A percentile compares a stretch with the other conserved stretches of the same genome.
Conservation (phyloP, 2,329 filamentous ascomycete genomes). For the Monosporascus sp. region DNA sequence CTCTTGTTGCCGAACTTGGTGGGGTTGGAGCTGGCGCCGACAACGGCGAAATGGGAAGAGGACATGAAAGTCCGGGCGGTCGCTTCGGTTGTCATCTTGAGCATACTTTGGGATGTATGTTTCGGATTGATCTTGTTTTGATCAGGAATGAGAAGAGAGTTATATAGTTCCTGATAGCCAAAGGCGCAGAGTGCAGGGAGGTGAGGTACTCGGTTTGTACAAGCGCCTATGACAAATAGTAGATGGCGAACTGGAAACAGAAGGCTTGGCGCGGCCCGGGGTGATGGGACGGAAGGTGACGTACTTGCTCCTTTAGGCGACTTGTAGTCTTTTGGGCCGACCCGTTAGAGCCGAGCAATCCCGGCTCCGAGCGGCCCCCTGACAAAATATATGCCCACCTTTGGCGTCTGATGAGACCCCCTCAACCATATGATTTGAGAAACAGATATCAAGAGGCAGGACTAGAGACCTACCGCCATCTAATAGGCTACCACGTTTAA, state of each 20-base stretch:
- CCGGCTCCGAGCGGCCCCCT: not conserved
- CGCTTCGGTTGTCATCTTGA: conserved; percentile 60
- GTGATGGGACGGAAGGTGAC: conserved; percentile 1
- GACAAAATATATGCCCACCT: not conserved
- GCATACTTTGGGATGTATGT: not conserved
- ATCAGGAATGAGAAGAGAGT: no score
- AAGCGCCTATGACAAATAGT: conserved; percentile 9
- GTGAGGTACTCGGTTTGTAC: rapidly evolving
- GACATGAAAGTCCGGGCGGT: conserved; percentile 76
- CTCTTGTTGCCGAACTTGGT: conserved; percentile 86
- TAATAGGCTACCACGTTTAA: no score
- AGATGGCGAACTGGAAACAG: conserved; percentile 2
- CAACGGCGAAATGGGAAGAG: conserved; percentile 76
- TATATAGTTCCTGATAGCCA: no score
- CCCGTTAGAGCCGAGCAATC: not conserved
- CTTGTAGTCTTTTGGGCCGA: not conserved
- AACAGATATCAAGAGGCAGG: not conserved
- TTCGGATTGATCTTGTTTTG: no score
- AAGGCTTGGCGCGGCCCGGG: not conserved
- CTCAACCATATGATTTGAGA: not conserved
- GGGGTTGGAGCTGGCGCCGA: conserved; percentile 80
- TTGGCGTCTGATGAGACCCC: no score
- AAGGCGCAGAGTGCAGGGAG: no score
- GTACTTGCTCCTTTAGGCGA: not conserved
- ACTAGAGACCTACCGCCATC: no score